These are phyloP conservation scores for Candida gigantensis DNA, from an alignment of 1,139 yeast species.

Conservation along the genomic window DNA sequence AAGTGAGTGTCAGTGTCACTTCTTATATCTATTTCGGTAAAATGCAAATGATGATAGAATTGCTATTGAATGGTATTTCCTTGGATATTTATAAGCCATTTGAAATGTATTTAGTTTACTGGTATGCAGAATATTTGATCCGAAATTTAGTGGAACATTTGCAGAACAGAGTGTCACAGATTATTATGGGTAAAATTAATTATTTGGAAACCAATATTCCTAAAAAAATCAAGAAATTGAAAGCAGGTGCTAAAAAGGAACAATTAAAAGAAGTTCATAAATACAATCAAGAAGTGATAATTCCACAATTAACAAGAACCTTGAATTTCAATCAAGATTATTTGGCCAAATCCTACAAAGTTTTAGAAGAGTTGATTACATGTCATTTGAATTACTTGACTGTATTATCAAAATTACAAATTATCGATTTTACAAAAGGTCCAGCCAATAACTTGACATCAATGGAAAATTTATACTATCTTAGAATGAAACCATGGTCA, in stretches of 20 bases:
- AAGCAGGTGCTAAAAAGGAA: conserved; percentile 43
- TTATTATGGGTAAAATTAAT: conserved; percentile 38
- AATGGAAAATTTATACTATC: conserved; percentile 54
- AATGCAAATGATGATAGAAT: conserved; percentile 67
- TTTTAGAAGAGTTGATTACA: conserved; percentile 35
- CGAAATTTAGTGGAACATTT: conserved; percentile 52
- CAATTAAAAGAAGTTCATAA: conserved; percentile 27
- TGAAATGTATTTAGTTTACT: conserved; percentile 69
- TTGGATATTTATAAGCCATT: conserved; percentile 71
- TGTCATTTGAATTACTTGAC: conserved; percentile 24
- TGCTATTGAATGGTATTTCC: conserved; percentile 74
- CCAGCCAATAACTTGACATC: conserved; percentile 42
- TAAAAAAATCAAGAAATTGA: conserved; percentile 52
- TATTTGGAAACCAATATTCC: conserved; percentile 35
- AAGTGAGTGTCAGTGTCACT: conserved; percentile 55
- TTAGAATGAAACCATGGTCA: conserved; percentile 81
- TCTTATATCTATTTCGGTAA: conserved; percentile 71
- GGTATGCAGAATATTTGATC: conserved; percentile 62
- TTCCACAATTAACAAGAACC: conserved; percentile 28
- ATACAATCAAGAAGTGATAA: conserved; percentile 18
- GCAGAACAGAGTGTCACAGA: conserved; percentile 40
- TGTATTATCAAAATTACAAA: conserved; percentile 24
- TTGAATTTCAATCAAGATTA: conserved; percentile 19
- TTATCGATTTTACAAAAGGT: conserved; percentile 31
- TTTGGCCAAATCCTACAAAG: conserved; percentile 34